phyloP scores from a whole-genome alignment of 768 basidiomycete genomes.

The Rhizopogon roseolus region DNA sequence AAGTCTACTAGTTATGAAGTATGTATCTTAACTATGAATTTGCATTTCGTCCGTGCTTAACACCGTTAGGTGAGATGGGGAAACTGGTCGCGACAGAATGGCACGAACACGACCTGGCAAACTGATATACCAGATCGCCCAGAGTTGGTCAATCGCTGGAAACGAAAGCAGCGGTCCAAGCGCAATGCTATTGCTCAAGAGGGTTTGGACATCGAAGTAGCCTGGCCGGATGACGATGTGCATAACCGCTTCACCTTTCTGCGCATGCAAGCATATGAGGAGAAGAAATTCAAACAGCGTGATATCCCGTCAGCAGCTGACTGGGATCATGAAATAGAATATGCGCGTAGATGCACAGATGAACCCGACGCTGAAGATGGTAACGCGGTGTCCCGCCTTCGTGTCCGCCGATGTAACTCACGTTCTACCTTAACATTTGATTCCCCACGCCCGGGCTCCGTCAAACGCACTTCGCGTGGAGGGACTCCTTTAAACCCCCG shows the following conservation, averaged over 20 bases:
- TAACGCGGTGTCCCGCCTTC: slow-evolving; percentile 5
- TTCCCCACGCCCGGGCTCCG: not conserved
- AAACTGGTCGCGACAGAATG: slow-evolving; percentile 46
- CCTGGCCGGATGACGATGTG: slow-evolving; percentile 37
- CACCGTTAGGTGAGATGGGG: slow-evolving; percentile 46
- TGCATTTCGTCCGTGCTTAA: not conserved
- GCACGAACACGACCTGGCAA: slow-evolving; percentile 54
- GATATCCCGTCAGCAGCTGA: slow-evolving; percentile 7
- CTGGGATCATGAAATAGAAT: slow-evolving; percentile 26
- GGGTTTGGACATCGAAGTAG: slow-evolving; percentile 34
- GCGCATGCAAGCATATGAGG: slow-evolving; percentile 39
- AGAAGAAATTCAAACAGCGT: slow-evolving; percentile 30
- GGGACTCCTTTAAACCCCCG: not conserved
- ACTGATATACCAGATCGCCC: slow-evolving; percentile 16
- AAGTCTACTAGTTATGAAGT: slow-evolving; percentile 25
- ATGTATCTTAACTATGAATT: slow-evolving; percentile 3
- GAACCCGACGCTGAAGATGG: slow-evolving; percentile 22
- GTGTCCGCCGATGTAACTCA: not conserved
- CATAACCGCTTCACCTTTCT: slow-evolving; percentile 39
- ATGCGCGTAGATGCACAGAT: slow-evolving; percentile 10
- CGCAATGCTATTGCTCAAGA: slow-evolving; percentile 24
- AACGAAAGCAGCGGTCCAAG: slow-evolving; percentile 22
- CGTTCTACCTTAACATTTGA: not conserved
- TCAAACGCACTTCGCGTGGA: not conserved
- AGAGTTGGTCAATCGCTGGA: slow-evolving; percentile 29